These are phyloP conservation scores for Ceratobasidium sp. DNA, from an alignment of 1,284 basidiomycete genomes.

Conservation along the genomic window DNA sequence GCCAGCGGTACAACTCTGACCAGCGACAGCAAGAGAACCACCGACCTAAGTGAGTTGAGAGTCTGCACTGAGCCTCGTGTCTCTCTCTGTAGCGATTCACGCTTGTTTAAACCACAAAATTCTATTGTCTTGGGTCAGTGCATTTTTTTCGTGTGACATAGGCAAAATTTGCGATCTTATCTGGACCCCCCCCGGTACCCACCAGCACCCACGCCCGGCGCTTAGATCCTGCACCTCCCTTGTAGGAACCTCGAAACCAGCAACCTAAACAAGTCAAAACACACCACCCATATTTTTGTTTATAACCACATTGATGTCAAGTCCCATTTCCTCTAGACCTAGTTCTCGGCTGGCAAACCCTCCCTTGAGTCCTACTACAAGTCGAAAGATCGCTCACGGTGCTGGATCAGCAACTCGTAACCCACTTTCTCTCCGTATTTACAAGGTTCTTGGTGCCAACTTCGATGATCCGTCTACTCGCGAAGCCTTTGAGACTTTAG, in stretches of 20 bases:
- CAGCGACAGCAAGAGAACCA: too few species aligned
- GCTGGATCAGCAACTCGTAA: constrained; percentile 52
- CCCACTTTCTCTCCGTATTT: constrained; percentile 83
- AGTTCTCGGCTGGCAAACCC: constrained; percentile 23
- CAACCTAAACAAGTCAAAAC: not conserved
- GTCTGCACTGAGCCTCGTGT: too few species aligned
- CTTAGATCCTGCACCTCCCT: constrained; percentile 1
- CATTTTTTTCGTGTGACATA: not conserved
- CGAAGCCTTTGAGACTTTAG: constrained; percentile 85
- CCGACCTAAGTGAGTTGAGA: too few species aligned
- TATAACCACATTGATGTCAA: constrained; percentile 34
- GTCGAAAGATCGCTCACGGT: constrained; percentile 5
- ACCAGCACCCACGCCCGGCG: constrained; percentile 11
- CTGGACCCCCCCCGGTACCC: not conserved
- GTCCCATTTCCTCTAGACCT: constrained; percentile 29
- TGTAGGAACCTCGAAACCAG: not conserved
- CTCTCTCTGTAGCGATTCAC: too few species aligned
- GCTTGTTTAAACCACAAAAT: too few species aligned
- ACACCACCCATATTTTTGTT: not conserved
- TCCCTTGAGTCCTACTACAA: constrained; percentile 16
- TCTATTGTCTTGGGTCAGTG: too few species aligned
- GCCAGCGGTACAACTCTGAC: too few species aligned
- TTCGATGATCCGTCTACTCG: constrained; percentile 83
- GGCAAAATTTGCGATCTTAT: constrained; percentile 3
- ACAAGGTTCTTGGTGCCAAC: constrained; percentile 86